Evolutionary conservation across 441 rosid species (phyloP).

Genomic region (Eruca vesicaria): DNA sequence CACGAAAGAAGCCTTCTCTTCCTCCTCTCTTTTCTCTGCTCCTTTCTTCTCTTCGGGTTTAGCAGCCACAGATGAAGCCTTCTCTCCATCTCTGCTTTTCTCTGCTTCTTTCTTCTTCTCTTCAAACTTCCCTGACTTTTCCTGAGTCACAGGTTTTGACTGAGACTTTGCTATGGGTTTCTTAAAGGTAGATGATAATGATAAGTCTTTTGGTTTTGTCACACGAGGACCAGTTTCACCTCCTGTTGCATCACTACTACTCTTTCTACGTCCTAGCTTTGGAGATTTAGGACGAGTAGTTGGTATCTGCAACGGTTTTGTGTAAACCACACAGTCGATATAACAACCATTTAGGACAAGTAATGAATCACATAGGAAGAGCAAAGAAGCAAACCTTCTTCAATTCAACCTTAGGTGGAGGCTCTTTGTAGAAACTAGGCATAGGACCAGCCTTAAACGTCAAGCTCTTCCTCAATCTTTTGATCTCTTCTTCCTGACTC

Average conservation of each 20-base stretch:
- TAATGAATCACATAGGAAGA: slow-evolving; percentile 12
- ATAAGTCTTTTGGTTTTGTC: slow-evolving; percentile 38
- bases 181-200: slow-evolving; percentile 31
- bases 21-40: slow-evolving; percentile 33
- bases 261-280: slow-evolving; percentile 87
- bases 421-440: slow-evolving; percentile 78
- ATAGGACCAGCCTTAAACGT: slow-evolving; percentile 71
- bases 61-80: not conserved
- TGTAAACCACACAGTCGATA: not conserved
- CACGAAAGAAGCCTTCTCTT: slow-evolving; percentile 21
- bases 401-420: slow-evolving; percentile 66
- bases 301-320: slow-evolving; percentile 55
- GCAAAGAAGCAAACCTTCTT: slow-evolving; percentile 53
- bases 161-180: slow-evolving; percentile 50
- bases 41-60: slow-evolving; percentile 25
- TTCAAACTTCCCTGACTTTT: slow-evolving; percentile 21
- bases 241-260: slow-evolving; percentile 40
- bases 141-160: slow-evolving; percentile 31
- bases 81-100: too few species aligned
- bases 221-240: slow-evolving; percentile 37
- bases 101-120: slow-evolving; percentile 25
- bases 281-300: slow-evolving; percentile 82
- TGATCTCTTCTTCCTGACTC: slow-evolving; percentile 70
- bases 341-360: not conserved
- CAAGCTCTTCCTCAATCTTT: slow-evolving; percentile 68